A percentile compares a stretch with the other conserved stretches of the same genome.
Conservation (phyloP, 2,329 filamentous ascomycete genomes). For the Byssochlamys sp. region DNA sequence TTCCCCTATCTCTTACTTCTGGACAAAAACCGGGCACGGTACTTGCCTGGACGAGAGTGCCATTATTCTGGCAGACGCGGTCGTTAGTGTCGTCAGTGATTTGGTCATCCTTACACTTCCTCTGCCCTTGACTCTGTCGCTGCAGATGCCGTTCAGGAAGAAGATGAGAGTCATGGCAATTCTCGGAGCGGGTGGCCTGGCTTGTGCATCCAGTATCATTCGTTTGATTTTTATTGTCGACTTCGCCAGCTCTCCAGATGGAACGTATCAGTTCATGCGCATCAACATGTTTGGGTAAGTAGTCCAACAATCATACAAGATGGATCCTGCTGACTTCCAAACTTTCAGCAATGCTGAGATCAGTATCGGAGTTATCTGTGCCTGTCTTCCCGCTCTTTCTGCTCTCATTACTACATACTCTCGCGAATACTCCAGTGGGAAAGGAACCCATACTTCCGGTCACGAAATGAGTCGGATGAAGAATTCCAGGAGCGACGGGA, state of each 20-base stretch:
- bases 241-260: conserved; percentile 15
- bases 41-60: conserved; percentile 20
- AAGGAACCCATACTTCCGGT: conserved; percentile 10
- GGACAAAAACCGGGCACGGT: conserved; percentile 19
- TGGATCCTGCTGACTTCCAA: neutral
- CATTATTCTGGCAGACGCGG: conserved; percentile 45
- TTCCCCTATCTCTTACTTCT: conserved; percentile 34
- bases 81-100: conserved; percentile 42
- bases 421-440: conserved; percentile 19
- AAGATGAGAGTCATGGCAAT: conserved; percentile 38
- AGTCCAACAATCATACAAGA: conserved; percentile 15
- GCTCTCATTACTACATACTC: conserved; percentile 25
- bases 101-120: neutral
- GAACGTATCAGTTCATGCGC: conserved; percentile 19
- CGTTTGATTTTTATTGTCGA: conserved; percentile 16
- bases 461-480: conserved; percentile 15
- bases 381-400: conserved; percentile 31
- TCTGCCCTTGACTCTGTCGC: neutral
- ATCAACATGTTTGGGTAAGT: conserved; percentile 22
- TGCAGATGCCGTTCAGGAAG: neutral
- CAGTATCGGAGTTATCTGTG: conserved; percentile 32
- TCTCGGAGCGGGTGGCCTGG: conserved; percentile 38
- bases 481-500: conserved; percentile 5
- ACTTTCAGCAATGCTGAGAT: conserved; percentile 27
- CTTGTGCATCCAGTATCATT: conserved; percentile 19